These are phyloP conservation scores for Panaeolus cyanescens DNA, from an alignment of 768 basidiomycete genomes.

Conservation along the genomic window DNA sequence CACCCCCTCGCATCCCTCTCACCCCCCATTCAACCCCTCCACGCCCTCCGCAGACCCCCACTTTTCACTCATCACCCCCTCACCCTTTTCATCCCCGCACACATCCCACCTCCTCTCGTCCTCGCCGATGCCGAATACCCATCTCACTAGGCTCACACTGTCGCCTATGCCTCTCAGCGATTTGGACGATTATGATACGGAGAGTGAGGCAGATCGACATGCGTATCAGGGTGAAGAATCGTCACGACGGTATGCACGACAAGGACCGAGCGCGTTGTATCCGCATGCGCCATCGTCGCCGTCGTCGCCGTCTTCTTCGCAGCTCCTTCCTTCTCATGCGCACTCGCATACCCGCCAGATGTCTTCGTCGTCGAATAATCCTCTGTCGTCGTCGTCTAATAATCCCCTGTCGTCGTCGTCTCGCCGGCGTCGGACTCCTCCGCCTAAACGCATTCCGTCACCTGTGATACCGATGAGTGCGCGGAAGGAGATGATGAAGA, in stretches of 20 bases:
- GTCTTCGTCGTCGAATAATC: neutral
- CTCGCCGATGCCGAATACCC: conserved; percentile 4
- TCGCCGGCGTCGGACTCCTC: neutral
- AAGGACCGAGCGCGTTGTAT: no score
- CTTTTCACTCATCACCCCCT: no score
- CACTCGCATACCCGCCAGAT: neutral
- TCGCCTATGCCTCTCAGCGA: conserved; percentile 29
- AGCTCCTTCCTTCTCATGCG: neutral
- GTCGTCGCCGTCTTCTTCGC: neutral
- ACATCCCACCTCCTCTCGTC: neutral
- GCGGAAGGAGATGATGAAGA: conserved; percentile 15
- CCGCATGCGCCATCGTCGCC: no score
- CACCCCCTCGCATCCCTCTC: no score
- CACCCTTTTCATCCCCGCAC: neutral
- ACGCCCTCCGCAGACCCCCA: no score
- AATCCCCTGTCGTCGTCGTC: neutral
- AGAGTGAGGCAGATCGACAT: neutral
- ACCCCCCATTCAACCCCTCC: no score
- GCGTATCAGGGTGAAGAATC: no score
- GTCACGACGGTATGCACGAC: no score
- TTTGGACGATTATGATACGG: conserved; percentile 25
- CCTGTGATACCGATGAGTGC: conserved; percentile 9
- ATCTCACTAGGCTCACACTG: conserved; percentile 20
- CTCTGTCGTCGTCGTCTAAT: neutral
- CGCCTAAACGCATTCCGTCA: conserved; percentile 8